Base-by-base conservation (phyloP, 2,329 filamentous ascomycete genomes). In the Aureobasidium pullulans region DNA sequence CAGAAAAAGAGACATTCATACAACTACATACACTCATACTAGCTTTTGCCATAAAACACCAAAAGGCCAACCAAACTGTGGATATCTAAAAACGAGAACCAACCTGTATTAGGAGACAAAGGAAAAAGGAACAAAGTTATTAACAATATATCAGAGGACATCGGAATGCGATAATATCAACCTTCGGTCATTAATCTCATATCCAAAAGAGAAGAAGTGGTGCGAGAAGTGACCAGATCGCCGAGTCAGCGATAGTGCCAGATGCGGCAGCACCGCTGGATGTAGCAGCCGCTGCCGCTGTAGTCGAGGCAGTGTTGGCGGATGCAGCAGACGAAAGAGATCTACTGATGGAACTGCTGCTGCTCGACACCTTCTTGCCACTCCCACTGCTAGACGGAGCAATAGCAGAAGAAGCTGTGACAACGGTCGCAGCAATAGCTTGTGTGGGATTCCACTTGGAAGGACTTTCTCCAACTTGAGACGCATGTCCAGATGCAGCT, bases 381-480 rank as follows among this genome's bases (percentile, higher is more conserved):
- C 34, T 52, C 31, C 6, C 8, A 7, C 48, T 29, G 28, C 48
- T 39, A 2, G 48, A 52, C 3, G 36, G 36, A 3, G 36, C 5
- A 15, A 52, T 31, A 10, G 36, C 34, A 40, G 36, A 16, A 54
- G 50, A 43, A 13, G 37, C 50, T 31, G 23, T 32, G 6, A 42
- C 5, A 16, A 13, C 36, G 34, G 37, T 32, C 23, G 15, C n/a
- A 13, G 15, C 37, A 32, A 54, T 28, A 7, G 31, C 52, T n/a
- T 56, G 52, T 1, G 52, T 36, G n/a, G 52, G 52, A n/a, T 56
- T 29, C 52, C 52, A 56, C 6, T n/a, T 44, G 15, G 52, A 46
- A 4, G 29, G 40, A 16, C 50, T 54, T 42, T 43, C 34, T 34
- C 10, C 39, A 34, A 19, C 36, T 29, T 36, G 28, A 10, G 36